phyloP scores from a whole-genome alignment of 208 protist species.

The Vickermania ingenoplastis region DNA sequence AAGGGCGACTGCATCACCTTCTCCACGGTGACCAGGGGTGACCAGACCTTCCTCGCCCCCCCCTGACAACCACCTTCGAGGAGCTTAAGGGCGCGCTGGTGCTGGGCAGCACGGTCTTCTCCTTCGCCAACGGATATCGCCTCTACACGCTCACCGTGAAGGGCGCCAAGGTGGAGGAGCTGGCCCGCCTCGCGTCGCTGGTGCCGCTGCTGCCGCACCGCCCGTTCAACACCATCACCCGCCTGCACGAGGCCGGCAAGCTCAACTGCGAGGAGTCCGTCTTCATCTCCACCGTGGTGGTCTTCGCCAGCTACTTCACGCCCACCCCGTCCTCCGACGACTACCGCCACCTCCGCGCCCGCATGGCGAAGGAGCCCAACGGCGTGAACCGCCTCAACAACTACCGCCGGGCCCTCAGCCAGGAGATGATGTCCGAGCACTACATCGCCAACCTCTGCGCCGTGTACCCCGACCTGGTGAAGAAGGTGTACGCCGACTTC shows the following conservation, averaged over 20 bases:
- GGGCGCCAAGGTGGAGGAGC: conserved; percentile 21
- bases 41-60: conserved; percentile 51
- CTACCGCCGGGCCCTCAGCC: conserved; percentile 60
- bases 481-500: conserved; percentile 88
- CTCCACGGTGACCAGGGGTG: conserved; percentile 41
- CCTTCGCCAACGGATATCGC: conserved; percentile 69
- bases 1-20: conserved; percentile 26
- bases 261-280: conserved; percentile 60
- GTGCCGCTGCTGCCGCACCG: conserved; percentile 62
- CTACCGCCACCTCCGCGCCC: conserved; percentile 48
- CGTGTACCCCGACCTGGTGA: conserved; percentile 75
- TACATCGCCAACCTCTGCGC: conserved; percentile 72
- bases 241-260: conserved; percentile 43
- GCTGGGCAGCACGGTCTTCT: conserved; percentile 38
- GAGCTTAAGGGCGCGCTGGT: conserved; percentile 45
- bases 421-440: conserved; percentile 86
- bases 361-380: conserved; percentile 61
- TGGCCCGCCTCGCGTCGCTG: conserved; percentile 47
- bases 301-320: conserved; percentile 89
- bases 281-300: conserved; percentile 58
- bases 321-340: conserved; percentile 65
- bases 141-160: conserved; percentile 64
- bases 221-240: conserved; percentile 48
- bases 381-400: conserved; percentile 82
- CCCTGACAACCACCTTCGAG: conserved; percentile 55